Base-by-base conservation (phyloP, 2,329 filamentous ascomycete species). In the Stagonosporopsis rhizophila region DNA sequence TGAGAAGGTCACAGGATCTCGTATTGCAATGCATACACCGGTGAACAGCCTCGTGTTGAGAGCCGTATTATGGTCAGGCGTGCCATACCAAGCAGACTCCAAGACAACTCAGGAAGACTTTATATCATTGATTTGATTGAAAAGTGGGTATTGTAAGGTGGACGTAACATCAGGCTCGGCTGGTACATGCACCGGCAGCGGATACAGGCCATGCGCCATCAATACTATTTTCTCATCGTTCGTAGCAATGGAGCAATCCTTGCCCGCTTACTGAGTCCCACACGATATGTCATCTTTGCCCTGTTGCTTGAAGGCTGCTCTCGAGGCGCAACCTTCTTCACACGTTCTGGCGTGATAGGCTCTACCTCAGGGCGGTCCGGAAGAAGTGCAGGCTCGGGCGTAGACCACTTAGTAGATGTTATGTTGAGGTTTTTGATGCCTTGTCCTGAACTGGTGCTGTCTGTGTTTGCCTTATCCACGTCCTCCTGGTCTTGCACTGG, bases 231-330 rank as follows among this genome's bases (percentile, higher is more conserved):
- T 68, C 74, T 78, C 42, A 82, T 71, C 2, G 72, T 71, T 57
- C 79, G 80, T 48, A 83, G 69, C 40, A 83, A 64, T 8, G 81
- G 80, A 38, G 80, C 74, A 48, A 83, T 82, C 50, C 79, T 76
- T 20, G 76, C 77, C 38, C 77, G 75, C 69, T 78, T 80, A 66
- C 80, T 83, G 34, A 83, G 67, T 2, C 81, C 81, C 38, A 83
- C 81, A 22, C 81, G 71, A 44, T 80, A 80, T 2, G 70, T 65
- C 20, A 77, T 71, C 60, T 80, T 81, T 15, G 75, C 66, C 67
- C 72, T 77, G 47, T 48, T 67, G 11, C 66, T 54, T 8, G 71
- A 62, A 32, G 69, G 72, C 44, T 63, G 65, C 35, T 53, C 51
- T 28, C 34, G 48, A 37, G 34, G 22, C 22, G 19, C 39, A 23